These are phyloP conservation scores for Cadophora sp. DNA, from an alignment of 2,329 filamentous ascomycete genomes.

Conservation along the genomic window DNA sequence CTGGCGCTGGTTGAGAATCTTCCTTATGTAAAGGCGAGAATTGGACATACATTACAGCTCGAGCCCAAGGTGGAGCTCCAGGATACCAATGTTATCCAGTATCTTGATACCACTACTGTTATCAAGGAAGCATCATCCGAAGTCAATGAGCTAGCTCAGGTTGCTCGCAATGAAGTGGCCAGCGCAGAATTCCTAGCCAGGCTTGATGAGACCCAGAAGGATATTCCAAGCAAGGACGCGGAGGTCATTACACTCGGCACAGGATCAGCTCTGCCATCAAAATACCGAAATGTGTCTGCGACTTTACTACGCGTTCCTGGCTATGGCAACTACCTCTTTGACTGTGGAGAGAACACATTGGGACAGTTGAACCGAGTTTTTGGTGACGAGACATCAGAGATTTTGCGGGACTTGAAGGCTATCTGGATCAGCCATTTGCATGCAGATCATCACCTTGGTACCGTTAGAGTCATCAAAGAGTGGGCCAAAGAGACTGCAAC, in stretches of 20 bases:
- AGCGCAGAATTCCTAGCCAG: slow-evolving; percentile 55
- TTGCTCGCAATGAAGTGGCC: slow-evolving; percentile 51
- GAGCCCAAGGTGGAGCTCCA: slow-evolving; percentile 46
- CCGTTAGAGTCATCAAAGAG: slow-evolving; percentile 78
- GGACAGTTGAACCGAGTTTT: slow-evolving; percentile 84
- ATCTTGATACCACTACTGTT: slow-evolving; percentile 56
- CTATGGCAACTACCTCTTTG: slow-evolving; percentile 86
- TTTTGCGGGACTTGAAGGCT: slow-evolving; percentile 78
- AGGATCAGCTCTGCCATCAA: slow-evolving; percentile 87
- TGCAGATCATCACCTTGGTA: slow-evolving; percentile 94
- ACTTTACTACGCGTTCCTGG: slow-evolving; percentile 86
- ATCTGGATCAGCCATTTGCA: slow-evolving; percentile 97
- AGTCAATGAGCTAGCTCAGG: slow-evolving; percentile 60
- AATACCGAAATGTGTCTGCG: slow-evolving; percentile 93
- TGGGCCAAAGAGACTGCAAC: slow-evolving; percentile 67
- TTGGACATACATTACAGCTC: slow-evolving; percentile 38
- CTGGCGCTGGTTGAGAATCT: slow-evolving; percentile 15
- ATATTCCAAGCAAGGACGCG: slow-evolving; percentile 75
- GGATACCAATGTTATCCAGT: slow-evolving; percentile 54
- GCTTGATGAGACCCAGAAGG: slow-evolving; percentile 61
- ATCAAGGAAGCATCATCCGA: slow-evolving; percentile 48
- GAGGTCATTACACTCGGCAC: slow-evolving; percentile 91
- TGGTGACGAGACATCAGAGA: slow-evolving; percentile 67
- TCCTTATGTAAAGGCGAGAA: slow-evolving; percentile 36
- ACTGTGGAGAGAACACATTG: slow-evolving; percentile 91